Evolutionary conservation across 139 green algal species (phyloP).

Genomic region (Astrephomene gubernaculifera): DNA sequence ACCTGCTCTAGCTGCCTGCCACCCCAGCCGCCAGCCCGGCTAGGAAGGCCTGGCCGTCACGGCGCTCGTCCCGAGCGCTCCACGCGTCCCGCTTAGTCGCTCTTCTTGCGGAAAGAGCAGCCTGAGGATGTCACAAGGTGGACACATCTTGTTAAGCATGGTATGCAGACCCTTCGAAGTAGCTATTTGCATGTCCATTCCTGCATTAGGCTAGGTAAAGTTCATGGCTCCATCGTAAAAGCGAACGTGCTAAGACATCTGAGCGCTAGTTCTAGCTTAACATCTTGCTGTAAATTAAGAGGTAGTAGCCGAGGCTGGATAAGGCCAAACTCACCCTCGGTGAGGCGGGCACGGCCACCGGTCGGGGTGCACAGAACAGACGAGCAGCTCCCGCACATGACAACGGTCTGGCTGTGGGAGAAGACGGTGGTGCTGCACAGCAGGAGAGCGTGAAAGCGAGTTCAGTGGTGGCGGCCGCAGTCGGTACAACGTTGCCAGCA

Average conservation of each 20-base stretch:
- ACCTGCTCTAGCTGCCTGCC: conserved; percentile 18
- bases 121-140: no score
- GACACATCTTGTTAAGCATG: no score
- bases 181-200: no score
- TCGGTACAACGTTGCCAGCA: neutral
- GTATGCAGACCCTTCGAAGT: no score
- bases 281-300: no score
- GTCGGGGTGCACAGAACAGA: conserved; percentile 97
- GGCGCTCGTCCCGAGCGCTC: neutral
- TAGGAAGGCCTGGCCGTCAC: neutral
- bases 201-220: no score
- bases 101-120: conserved; percentile 97
- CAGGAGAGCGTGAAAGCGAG: neutral
- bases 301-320: no score
- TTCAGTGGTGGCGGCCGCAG: conserved; percentile 11
- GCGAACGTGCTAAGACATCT: no score
- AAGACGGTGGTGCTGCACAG: conserved; percentile 98
- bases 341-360: conserved; percentile 93
- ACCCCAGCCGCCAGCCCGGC: conserved; percentile 40
- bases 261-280: no score
- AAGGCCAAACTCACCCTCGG: conserved; percentile 90
- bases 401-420: conserved; percentile 96
- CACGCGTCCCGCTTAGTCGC: conserved; percentile 78
- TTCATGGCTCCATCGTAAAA: no score
- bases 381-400: conserved; percentile 96